Base-by-base conservation (phyloP, 208 protist genomes). In the Trypanosoma cruzi region DNA sequence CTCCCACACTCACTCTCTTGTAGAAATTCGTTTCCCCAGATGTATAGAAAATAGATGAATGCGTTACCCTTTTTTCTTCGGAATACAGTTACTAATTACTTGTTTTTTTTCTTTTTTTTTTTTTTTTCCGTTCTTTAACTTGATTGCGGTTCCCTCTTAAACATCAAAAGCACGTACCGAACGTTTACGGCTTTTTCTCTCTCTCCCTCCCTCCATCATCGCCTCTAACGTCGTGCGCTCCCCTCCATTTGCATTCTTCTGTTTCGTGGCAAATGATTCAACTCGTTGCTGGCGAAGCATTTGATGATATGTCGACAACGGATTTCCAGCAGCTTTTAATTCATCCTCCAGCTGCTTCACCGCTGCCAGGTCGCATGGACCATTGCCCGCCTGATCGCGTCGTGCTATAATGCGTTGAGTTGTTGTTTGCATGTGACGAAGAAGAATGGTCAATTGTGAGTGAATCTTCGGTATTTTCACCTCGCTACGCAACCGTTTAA, bases 341-440 rank as follows among this genome's bases (percentile, higher is more conserved):
- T 90, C 82, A 24, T 95, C 92, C 71, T 95, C 92, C 14, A 96
- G 78, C 63, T 88, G 82, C 68, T 93, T 90, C 50, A 95, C 85
- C 8, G 84, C 75, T 1, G 86, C 75, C 24, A 95, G 60, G 62
- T 95, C 93, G 67, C 82, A 92, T 3, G 93, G 93, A 4, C 90
- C 93, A 57, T 86, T 92, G 67, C 75, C 82, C 20, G 77, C 81
- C 50, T 92, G 79, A 57, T 95, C 88, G 16, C 93, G 89, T 70
- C 82, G 80, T 20, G 81, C 64, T 57, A 79, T 75, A 50, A 91
- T 94, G 54, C 77, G 70, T 59, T 91, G 77, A 40, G 79, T 78
- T 40, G 80, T 92, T 28, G 76, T 74, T 64, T 92, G 75, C 49
- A 96, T 88, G 80, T 95, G 82, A 14, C 83, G 88, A n/a, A 95